Evolutionary conservation across 2,329 filamentous ascomycete species (phyloP).

Genomic region (Dactylonectria macrodidyma): DNA sequence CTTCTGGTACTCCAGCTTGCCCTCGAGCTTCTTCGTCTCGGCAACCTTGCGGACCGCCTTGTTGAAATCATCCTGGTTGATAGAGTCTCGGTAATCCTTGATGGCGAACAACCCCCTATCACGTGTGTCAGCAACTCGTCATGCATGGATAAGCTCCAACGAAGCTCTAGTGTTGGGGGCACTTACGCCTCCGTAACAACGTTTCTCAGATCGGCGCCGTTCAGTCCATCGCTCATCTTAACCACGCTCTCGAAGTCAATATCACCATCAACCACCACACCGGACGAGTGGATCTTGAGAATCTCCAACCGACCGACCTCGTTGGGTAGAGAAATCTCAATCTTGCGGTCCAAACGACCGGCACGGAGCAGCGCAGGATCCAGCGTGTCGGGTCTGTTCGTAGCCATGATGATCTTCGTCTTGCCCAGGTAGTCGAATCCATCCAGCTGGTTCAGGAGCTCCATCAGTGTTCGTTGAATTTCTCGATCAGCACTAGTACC

Average conservation of each 20-base stretch:
- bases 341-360: conserved; percentile 95
- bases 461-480: conserved; percentile 98
- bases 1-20: conserved; percentile 98
- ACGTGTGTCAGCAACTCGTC: conserved; percentile 46
- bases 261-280: conserved; percentile 91
- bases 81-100: conserved; percentile 95
- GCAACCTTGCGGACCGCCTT: conserved; percentile 98
- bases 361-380: conserved; percentile 94
- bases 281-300: conserved; percentile 94
- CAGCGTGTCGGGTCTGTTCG: conserved; percentile 95
- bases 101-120: conserved; percentile 93
- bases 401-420: conserved; percentile 99
- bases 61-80: conserved; percentile 99
- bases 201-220: conserved; percentile 97
- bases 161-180: neutral
- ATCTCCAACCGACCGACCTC: conserved; percentile 97
- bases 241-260: conserved; percentile 99
- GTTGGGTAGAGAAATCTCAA: conserved; percentile 97
- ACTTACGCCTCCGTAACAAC: conserved; percentile 98
- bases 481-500: conserved; percentile 98
- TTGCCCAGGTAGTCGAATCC: conserved; percentile 99
- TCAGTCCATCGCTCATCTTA: conserved; percentile 99
- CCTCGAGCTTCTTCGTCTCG: conserved; percentile 98
- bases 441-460: conserved; percentile 97
- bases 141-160: neutral